A percentile compares a stretch with the other conserved stretches of the same genome.
Evolutionary conservation across 345 rosid species (phyloP).

Genomic region (Kernera saxatilis): DNA sequence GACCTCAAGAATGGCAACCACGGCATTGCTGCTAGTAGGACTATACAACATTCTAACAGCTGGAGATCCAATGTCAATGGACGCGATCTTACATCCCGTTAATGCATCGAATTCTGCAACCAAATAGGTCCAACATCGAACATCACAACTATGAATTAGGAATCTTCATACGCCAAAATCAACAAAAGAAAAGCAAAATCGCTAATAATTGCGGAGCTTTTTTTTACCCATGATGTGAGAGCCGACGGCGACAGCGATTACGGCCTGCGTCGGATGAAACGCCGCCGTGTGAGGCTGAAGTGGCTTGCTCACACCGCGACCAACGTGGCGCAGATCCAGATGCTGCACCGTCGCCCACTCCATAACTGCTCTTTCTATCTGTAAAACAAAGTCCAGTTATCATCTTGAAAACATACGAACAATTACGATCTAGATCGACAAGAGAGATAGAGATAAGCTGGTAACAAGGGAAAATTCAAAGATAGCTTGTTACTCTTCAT

Average conservation of each 20-base stretch:
- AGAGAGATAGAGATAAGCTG: background rate
- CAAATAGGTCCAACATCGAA: background rate
- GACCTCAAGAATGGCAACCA: constrained; percentile 87
- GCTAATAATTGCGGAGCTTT: background rate
- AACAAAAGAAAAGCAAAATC: background rate
- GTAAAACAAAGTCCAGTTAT: background rate
- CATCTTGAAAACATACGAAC: background rate
- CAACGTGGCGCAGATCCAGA: constrained; percentile 84
- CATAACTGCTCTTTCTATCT: constrained; percentile 38
- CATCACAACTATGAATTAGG: background rate
- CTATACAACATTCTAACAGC: constrained; percentile 84
- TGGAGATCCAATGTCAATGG: constrained; percentile 70
- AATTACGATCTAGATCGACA: constrained; percentile 11
- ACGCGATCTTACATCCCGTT: constrained; percentile 82
- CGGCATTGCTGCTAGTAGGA: constrained; percentile 76
- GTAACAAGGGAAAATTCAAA: background rate
- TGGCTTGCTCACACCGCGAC: constrained; percentile 61
- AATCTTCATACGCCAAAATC: background rate
- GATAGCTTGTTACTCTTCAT: constrained; percentile 1
- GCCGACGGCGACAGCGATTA: constrained; percentile 73
- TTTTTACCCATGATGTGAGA: constrained; percentile 60
- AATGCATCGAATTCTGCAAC: constrained; percentile 82
- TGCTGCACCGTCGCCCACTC: constrained; percentile 99
- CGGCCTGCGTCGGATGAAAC: constrained; percentile 79
- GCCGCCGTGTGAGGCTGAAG: constrained; percentile 90